Conservation (phyloP, 2,329 filamentous ascomycete genomes). For the Pleomassaria siparia region DNA sequence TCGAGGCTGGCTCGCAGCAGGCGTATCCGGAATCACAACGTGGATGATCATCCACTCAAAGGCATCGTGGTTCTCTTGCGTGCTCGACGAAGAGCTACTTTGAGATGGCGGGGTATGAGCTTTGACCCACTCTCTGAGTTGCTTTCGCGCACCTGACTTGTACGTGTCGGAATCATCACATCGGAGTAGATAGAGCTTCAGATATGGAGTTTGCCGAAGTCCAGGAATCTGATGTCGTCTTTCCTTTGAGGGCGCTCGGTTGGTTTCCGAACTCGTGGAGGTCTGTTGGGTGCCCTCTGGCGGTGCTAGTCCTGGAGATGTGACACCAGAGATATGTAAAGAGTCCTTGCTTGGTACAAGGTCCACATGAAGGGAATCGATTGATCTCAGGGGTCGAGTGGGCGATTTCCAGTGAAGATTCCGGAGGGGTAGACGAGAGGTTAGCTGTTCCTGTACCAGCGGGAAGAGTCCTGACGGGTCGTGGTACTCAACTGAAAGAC, state of each 20-base stretch:
- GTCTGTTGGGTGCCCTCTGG: conserved; percentile 19
- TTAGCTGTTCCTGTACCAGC: conserved; percentile 74
- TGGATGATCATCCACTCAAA: conserved; percentile 95
- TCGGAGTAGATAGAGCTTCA: conserved; percentile 84
- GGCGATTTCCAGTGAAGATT: conserved; percentile 98
- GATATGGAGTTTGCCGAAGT: conserved; percentile 85
- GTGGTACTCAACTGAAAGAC: conserved; percentile 80
- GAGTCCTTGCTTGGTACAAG: conserved; percentile 65
- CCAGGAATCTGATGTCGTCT: conserved; percentile 94
- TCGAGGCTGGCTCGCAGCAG: conserved; percentile 75
- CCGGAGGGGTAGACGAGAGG: conserved; percentile 77
- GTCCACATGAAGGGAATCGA: conserved; percentile 88
- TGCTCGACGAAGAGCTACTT: conserved; percentile 58
- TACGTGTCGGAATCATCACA: conserved; percentile 97
- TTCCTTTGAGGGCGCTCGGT: conserved; percentile 45
- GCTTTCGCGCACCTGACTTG: conserved; percentile 74
- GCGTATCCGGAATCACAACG: conserved; percentile 84
- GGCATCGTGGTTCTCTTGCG: conserved; percentile 90
- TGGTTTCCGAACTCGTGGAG: conserved; percentile 26
- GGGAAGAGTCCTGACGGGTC: conserved; percentile 90
- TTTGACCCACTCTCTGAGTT: conserved; percentile 90
- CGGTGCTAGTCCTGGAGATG: conserved; percentile 23
- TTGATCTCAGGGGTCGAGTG: conserved; percentile 85
- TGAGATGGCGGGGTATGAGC: conserved; percentile 61
- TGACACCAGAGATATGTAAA: conserved; percentile 42